These are phyloP conservation scores for Jackrogersella multiformis DNA, from an alignment of 495 filamentous ascomycete genomes.

Conservation along the genomic window DNA sequence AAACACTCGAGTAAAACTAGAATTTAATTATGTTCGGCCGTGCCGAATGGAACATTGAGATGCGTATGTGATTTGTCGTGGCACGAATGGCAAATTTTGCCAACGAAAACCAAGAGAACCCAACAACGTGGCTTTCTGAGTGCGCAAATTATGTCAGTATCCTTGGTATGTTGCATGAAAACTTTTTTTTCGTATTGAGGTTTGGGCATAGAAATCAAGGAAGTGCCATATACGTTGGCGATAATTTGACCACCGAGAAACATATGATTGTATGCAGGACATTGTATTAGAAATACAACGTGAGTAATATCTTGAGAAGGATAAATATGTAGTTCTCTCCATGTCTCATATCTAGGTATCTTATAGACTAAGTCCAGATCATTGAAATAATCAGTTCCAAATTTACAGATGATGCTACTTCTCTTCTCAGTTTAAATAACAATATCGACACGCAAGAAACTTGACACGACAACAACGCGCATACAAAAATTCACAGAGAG, in stretches of 20 bases:
- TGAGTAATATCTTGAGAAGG: not conserved
- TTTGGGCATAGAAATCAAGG: conserved; percentile 15
- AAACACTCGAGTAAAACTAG: conserved; percentile 28
- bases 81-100: conserved; percentile 29
- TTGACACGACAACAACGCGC: not conserved
- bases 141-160: conserved; percentile 7
- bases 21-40: conserved; percentile 13
- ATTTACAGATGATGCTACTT: not conserved
- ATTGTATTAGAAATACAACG: not conserved
- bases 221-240: conserved; percentile 19
- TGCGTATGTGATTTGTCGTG: conserved; percentile 32
- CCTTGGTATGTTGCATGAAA: conserved; percentile 1
- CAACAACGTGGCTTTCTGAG: conserved; percentile 29
- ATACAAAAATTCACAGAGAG: not conserved
- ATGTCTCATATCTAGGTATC: not conserved
- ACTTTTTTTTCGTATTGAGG: conserved; percentile 12
- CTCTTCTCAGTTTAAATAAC: not conserved
- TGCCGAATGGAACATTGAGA: conserved; percentile 15
- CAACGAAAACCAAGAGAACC: conserved; percentile 19
- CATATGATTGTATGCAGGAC: conserved; percentile 5
- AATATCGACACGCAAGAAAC: not conserved
- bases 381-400: conserved; percentile 5
- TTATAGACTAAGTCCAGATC: not conserved
- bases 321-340: conserved; percentile 9
- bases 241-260: conserved; percentile 1